Evolutionary conservation across 352 stramenopile genomes (phyloP), one percentile per base, ranked within the genome.

Genomic region (Thraustochytrium sp.): DNA sequence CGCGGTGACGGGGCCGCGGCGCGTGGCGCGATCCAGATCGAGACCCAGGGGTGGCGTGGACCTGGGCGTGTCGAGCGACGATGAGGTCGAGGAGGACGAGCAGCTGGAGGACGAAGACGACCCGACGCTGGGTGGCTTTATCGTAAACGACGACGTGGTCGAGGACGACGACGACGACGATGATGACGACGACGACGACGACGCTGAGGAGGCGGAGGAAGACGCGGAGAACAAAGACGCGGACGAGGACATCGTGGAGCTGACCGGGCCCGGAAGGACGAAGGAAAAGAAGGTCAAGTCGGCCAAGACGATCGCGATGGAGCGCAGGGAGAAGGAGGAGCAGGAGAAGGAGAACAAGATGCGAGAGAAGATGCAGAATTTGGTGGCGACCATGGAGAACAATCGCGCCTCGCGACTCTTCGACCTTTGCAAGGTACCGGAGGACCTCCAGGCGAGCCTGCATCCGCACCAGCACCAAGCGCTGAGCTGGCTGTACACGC

Each of bases 401-500:
- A 72, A 72, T 49, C 59, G 59, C 26, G 34, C 59, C 18, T 46
- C 59, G 0, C 29, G 59, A n/a, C 59, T 77, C 23, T 62, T 77
- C 23, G 65, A 77, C 23, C 65, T 77, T 75, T 77, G 65, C 65
- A 11, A 77, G 49, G 26, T 77, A 11, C 65, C 65, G 1, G 9
- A 3, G 13, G 31, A 23, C 8, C 46, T 77, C 11, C 13, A 61
- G 16, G 65, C 65, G 8, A 72, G 16, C 37, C 37, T 77, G 5
- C 65, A 77, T 77, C 65, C 65, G 1, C 65, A 77, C 49, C 65
- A 77, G 46, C 65, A 77, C 65, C 42, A 40, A 23, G 65, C 65
- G 68, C 9, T 77, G 11, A 62, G 42, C 49, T 77, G 65, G 65
- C 42, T 77, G 18, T 77, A 77, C 65, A 77, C 42, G 29, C 49